Percentiles rank a stretch among this genome's conserved stretches.
These are phyloP conservation scores for Termitomyces sp. DNA, from an alignment of 768 basidiomycete species.

Conservation along the genomic window DNA sequence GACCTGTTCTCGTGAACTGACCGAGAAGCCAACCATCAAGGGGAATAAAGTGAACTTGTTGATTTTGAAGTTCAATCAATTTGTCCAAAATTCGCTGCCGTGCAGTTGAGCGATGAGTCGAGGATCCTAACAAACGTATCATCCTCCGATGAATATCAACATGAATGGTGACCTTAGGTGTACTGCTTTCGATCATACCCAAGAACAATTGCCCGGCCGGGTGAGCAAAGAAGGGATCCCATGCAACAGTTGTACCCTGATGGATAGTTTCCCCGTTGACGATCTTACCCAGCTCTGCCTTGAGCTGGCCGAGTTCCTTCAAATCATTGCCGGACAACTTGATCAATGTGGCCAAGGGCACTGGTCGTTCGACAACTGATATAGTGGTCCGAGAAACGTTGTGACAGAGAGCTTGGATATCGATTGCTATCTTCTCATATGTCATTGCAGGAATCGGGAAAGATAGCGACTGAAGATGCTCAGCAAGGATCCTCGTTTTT, in stretches of 20 bases:
- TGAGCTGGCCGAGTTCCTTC: conserved; percentile 50
- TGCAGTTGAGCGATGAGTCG: conserved; percentile 34
- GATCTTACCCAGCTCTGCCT: conserved; percentile 57
- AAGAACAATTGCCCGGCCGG: conserved; percentile 43
- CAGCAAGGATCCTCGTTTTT: conserved; percentile 42
- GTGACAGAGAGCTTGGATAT: conserved; percentile 43
- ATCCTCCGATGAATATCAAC: conserved; percentile 36
- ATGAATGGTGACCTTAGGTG: conserved; percentile 41
- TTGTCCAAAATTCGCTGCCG: conserved; percentile 45
- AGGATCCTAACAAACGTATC: conserved; percentile 54
- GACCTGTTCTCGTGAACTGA: conserved; percentile 42
- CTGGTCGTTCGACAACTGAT: conserved; percentile 14
- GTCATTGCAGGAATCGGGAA: conserved; percentile 36
- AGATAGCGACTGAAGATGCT: conserved; percentile 50
- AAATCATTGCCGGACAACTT: conserved; percentile 48
- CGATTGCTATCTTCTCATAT: conserved; percentile 37
- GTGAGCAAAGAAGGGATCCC: conserved; percentile 62
- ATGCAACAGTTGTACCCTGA: conserved; percentile 48
- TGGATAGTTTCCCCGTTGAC: conserved; percentile 58
- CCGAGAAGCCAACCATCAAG: conserved; percentile 44
- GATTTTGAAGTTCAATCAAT: conserved; percentile 38
- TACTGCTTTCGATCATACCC: conserved; percentile 32
- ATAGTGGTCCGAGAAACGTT: conserved; percentile 26
- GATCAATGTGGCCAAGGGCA: conserved; percentile 27
- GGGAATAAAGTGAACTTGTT: conserved; percentile 39